These are phyloP conservation scores for Tetrahymena elliotti DNA, from an alignment of 73 alveolate genomes.

Conservation along the genomic window DNA sequence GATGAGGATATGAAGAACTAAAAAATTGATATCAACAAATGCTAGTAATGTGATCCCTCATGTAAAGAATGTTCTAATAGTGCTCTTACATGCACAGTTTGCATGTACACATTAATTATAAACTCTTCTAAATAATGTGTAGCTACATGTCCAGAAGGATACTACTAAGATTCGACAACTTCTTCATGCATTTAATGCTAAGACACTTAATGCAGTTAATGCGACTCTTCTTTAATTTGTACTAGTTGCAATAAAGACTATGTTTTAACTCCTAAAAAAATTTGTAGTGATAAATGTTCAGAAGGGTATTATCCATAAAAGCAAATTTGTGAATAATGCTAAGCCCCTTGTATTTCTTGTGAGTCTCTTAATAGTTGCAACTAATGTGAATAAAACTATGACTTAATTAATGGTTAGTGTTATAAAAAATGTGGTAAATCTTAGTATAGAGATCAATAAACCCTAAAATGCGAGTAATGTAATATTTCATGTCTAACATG, in stretches of 20 bases:
- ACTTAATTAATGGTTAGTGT: background rate
- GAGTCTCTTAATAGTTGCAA: background rate
- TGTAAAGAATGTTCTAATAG: background rate
- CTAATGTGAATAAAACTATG: background rate
- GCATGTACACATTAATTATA: background rate
- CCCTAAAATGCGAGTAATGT: background rate
- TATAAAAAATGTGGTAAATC: background rate
- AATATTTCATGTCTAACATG: background rate
- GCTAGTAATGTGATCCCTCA: background rate
- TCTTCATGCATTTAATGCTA: background rate
- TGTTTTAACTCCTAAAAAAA: background rate
- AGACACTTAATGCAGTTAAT: background rate
- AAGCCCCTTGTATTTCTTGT: background rate
- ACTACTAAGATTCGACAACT: background rate
- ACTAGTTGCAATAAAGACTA: background rate
- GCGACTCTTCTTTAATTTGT: background rate
- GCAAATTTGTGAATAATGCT: background rate
- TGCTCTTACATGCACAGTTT: background rate
- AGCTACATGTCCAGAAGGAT: background rate
- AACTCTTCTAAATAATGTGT: background rate
- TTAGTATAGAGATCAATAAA: background rate
- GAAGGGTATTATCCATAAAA: background rate
- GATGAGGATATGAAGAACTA: background rate
- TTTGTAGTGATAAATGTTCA: background rate
- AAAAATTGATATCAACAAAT: background rate